A percentile compares a stretch with the other conserved stretches of the same genome.
Evolutionary conservation across 805 yeast genomes (phyloP).

Genomic region (Candida odintsovae): DNA sequence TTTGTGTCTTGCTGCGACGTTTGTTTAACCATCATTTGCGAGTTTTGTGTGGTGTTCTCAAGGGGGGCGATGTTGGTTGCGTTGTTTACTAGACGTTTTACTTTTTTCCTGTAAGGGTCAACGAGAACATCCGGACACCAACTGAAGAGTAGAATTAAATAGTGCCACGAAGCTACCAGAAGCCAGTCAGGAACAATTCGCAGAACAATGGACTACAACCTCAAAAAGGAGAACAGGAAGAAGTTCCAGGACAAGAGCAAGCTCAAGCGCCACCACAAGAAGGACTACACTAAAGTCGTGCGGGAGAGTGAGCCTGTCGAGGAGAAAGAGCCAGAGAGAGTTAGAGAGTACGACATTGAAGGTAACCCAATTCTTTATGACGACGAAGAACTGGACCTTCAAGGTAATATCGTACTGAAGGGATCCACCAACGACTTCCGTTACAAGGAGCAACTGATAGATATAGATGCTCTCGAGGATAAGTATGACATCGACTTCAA

Average conservation of each 20-base stretch:
- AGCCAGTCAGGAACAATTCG: too few relatives aligned
- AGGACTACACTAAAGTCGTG: conserved; percentile 31
- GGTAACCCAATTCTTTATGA: conserved; percentile 12
- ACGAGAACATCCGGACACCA: not conserved
- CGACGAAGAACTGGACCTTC: conserved; percentile 12
- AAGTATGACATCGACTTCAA: conserved; percentile 15
- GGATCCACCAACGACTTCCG: conserved; percentile 19
- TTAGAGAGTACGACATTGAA: conserved; percentile 10
- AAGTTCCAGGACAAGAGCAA: conserved; percentile 35
- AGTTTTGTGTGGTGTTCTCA: not conserved
- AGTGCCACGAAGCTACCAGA: too few relatives aligned
- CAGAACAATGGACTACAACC: conserved; percentile 20
- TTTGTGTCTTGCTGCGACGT: conserved; percentile 4
- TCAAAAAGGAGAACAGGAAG: conserved; percentile 35
- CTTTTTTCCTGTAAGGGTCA: not conserved
- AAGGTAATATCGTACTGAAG: conserved; percentile 6
- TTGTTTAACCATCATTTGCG: not conserved
- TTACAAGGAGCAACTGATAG: conserved; percentile 19
- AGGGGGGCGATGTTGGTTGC: not conserved
- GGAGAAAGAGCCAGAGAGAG: conserved; percentile 14
- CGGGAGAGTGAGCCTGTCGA: conserved; percentile 10
- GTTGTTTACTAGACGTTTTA: too few relatives aligned
- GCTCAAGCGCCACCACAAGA: conserved; percentile 32
- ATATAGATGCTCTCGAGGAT: conserved; percentile 8
- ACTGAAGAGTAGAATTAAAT: not conserved